Conservation (phyloP, 768 basidiomycete species). For the Podaxis rugospora region DNA sequence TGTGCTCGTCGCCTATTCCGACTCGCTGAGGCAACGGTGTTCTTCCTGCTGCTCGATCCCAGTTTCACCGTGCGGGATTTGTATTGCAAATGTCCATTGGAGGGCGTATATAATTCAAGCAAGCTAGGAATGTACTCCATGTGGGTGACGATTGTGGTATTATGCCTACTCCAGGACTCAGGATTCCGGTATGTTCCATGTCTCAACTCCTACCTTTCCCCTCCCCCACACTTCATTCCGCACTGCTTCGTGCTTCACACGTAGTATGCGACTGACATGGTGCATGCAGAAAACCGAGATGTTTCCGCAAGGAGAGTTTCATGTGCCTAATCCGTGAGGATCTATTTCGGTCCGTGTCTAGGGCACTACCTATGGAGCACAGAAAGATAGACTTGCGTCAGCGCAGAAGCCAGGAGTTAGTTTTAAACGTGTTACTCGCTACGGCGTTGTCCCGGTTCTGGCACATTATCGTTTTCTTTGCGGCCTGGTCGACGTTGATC, state of each 20-base stretch:
- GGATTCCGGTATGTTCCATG: background rate
- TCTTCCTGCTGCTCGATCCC: background rate
- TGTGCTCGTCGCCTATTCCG: background rate
- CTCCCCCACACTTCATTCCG: background rate
- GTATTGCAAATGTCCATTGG: background rate
- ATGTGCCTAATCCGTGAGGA: conserved; percentile 35
- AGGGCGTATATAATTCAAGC: background rate
- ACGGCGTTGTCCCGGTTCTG: conserved; percentile 54
- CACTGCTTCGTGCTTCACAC: background rate
- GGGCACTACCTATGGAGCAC: background rate
- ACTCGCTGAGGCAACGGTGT: background rate
- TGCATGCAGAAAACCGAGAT: conserved; percentile 22
- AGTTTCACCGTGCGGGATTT: background rate
- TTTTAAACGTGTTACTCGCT: conserved; percentile 37
- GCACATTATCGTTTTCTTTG: conserved; percentile 64
- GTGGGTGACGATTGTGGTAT: background rate
- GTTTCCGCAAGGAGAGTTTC: conserved; percentile 29
- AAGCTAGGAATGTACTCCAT: background rate
- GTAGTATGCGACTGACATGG: background rate
- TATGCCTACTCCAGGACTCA: background rate
- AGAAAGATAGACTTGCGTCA: conserved; percentile 30
- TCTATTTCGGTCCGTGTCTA: background rate
- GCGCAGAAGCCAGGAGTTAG: conserved; percentile 25
- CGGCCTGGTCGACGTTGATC: conserved; percentile 57
- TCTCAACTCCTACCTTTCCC: background rate